Conservation (phyloP, 768 basidiomycete species). For the Terana coerulea region DNA sequence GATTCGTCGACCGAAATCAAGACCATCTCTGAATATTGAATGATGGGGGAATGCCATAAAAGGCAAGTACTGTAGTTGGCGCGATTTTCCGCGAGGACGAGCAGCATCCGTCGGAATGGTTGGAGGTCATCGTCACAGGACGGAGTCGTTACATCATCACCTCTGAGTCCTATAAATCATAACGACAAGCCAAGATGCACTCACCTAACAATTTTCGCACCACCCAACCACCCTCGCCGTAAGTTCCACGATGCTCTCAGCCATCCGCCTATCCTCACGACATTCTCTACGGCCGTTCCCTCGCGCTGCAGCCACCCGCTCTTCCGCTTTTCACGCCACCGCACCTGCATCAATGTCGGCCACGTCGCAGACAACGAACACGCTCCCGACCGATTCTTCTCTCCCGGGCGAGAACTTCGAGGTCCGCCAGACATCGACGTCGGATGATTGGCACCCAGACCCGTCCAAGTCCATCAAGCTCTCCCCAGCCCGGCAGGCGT, state of each 20-base stretch:
- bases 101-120: neutral
- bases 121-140: neutral
- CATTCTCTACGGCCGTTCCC: neutral
- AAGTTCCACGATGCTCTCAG: slow-evolving; percentile 1
- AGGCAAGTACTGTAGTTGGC: neutral
- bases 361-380: slow-evolving; percentile 1
- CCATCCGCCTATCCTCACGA: neutral
- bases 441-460: slow-evolving; percentile 31
- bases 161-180: neutral
- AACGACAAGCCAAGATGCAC: neutral
- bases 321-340: neutral
- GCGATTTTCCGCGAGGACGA: slow-evolving; percentile 1
- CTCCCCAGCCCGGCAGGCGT: slow-evolving; percentile 33
- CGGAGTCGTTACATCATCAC: neutral
- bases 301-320: too few relatives aligned
- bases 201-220: neutral
- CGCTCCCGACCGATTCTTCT: slow-evolving; percentile 24
- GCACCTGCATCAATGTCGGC: neutral
- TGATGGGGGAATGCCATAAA: too few relatives aligned
- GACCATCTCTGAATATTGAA: too few relatives aligned
- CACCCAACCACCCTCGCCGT: neutral
- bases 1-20: too few relatives aligned
- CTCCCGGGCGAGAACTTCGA: slow-evolving; percentile 36
- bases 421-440: slow-evolving; percentile 32
- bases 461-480: slow-evolving; percentile 34